Evolutionary conservation across 2,329 filamentous ascomycete genomes (phyloP).

Genomic region (Pleoardoris graminearum): DNA sequence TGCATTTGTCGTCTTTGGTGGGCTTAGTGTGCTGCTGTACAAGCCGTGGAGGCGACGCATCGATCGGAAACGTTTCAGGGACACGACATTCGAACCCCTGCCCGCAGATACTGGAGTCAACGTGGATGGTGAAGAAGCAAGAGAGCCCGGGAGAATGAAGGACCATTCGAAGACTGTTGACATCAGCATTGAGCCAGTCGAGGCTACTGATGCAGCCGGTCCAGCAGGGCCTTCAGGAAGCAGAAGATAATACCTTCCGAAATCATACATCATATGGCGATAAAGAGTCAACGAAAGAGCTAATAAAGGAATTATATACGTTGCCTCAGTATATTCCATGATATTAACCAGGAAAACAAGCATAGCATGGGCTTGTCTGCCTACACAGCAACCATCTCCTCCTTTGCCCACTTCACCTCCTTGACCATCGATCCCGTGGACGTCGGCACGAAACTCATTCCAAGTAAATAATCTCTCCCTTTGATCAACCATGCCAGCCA

Average conservation of each 20-base stretch:
- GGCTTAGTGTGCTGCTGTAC: constrained; percentile 74
- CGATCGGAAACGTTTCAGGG: constrained; percentile 44
- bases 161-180: constrained; percentile 14
- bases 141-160: not conserved
- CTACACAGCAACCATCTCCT: constrained; percentile 8
- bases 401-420: constrained; percentile 19
- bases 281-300: too few relatives aligned
- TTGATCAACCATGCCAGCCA: constrained; percentile 48
- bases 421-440: constrained; percentile 19
- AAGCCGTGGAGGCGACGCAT: constrained; percentile 73
- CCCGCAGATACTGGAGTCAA: constrained; percentile 14
- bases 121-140: constrained; percentile 15
- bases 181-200: constrained; percentile 22
- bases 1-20: constrained; percentile 76
- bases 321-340: too few relatives aligned
- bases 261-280: too few relatives aligned
- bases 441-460: constrained; percentile 1
- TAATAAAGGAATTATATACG: too few relatives aligned
- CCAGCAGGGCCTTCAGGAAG: constrained; percentile 8
- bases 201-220: constrained; percentile 21
- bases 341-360: too few relatives aligned
- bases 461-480: constrained; percentile 42
- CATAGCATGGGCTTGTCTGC: not conserved
- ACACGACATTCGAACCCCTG: constrained; percentile 35
- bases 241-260: too few relatives aligned